A percentile compares a stretch with the other conserved stretches of the same genome.
Evolutionary conservation across 257 asterid genomes (phyloP).

Genomic region (Scutellaria galericulata): DNA sequence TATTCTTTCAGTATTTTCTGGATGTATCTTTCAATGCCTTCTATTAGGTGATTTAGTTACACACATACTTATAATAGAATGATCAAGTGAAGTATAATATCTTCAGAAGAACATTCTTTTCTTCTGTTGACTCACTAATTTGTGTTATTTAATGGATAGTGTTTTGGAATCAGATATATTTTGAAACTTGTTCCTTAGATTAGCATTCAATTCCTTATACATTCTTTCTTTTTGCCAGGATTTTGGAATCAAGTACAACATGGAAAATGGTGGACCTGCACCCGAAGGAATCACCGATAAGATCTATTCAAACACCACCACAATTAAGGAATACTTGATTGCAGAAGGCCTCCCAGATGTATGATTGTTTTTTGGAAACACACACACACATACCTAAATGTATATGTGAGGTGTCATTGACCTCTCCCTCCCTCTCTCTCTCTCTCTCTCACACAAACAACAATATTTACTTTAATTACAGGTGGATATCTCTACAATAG

Average conservation of each 20-base stretch:
- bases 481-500: conserved; percentile 82
- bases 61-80: background rate
- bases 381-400: background rate
- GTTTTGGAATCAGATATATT: conserved; percentile 10
- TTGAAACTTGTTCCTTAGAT: conserved; percentile 19
- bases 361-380: conserved; percentile 36
- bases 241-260: conserved; percentile 97
- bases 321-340: conserved; percentile 84
- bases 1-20: conserved; percentile 3
- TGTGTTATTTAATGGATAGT: conserved; percentile 4
- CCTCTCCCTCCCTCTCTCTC: conserved; percentile 17
- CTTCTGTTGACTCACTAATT: background rate
- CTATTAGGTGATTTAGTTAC: background rate
- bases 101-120: conserved; percentile 7
- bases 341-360: conserved; percentile 98
- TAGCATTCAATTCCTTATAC: conserved; percentile 25
- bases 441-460: background rate
- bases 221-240: conserved; percentile 56
- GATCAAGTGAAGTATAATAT: conserved; percentile 1
- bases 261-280: conserved; percentile 99
- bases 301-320: conserved; percentile 83
- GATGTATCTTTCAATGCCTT: conserved; percentile 11
- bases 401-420: conserved; percentile 1
- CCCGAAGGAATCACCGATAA: conserved; percentile 92
- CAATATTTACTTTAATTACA: conserved; percentile 38